A percentile compares a stretch with the other conserved stretches of the same genome.
Evolutionary conservation across 768 basidiomycete species (phyloP).

Genomic region (Mycena indigotica): DNA sequence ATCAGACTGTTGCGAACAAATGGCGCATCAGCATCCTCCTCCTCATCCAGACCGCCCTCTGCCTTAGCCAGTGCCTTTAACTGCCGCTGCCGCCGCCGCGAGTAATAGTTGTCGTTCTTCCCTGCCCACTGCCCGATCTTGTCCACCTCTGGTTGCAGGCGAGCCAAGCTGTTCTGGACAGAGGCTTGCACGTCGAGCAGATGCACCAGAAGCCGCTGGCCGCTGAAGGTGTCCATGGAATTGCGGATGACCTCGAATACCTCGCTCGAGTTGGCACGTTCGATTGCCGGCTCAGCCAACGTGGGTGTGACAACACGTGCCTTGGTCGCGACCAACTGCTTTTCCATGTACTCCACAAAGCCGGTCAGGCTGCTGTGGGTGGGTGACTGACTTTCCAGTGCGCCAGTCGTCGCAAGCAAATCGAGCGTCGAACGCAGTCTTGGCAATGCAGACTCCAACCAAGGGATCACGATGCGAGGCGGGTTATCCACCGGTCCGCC

Average conservation of each 20-base stretch:
- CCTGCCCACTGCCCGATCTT: neutral
- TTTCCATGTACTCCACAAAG: constrained; percentile 34
- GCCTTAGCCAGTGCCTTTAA: constrained; percentile 1
- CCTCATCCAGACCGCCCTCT: constrained; percentile 20
- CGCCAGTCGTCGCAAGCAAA: constrained; percentile 26
- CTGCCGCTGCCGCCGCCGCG: neutral
- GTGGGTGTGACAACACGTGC: constrained; percentile 5
- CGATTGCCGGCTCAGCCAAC: constrained; percentile 14
- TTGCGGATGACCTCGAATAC: constrained; percentile 15
- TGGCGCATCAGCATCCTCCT: constrained; percentile 17
- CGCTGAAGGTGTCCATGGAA: constrained; percentile 17
- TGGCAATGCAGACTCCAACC: constrained; percentile 27
- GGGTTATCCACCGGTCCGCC: constrained; percentile 15
- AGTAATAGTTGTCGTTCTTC: neutral
- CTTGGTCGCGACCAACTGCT: constrained; percentile 26
- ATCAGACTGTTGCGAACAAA: constrained; percentile 9
- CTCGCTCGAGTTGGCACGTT: constrained; percentile 18
- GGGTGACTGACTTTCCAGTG: constrained; percentile 26
- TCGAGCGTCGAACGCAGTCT: constrained; percentile 30
- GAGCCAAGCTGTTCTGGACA: constrained; percentile 31
- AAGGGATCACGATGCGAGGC: constrained; percentile 19
- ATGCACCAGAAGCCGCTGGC: constrained; percentile 34
- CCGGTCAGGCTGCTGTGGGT: constrained; percentile 26
- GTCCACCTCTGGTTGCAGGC: neutral
- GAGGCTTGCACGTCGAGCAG: constrained; percentile 41